Percentiles rank a stretch among this genome's conserved stretches.
phyloP scores from a whole-genome alignment of 495 filamentous ascomycete species.

The Gamarada debralockiae region DNA sequence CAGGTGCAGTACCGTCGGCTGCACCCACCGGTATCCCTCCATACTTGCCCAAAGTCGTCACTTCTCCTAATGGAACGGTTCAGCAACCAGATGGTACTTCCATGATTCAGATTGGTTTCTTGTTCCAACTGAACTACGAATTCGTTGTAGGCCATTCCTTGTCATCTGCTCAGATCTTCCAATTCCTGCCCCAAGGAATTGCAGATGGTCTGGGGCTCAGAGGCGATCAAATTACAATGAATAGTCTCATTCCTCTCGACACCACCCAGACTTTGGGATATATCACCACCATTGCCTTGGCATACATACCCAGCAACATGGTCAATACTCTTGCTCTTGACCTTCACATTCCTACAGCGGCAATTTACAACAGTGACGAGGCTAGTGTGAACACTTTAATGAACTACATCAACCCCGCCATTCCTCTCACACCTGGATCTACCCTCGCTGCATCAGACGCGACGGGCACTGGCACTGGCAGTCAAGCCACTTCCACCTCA shows the following conservation, averaged over 20 bases:
- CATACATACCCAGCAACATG: constrained; percentile 65
- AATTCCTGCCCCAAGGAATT: constrained; percentile 71
- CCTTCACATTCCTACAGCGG: constrained; percentile 62
- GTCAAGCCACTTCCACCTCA: constrained; percentile 9
- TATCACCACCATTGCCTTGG: constrained; percentile 76
- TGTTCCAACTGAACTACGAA: constrained; percentile 70
- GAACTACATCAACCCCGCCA: constrained; percentile 75
- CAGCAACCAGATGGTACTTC: constrained; percentile 51
- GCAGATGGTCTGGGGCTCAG: constrained; percentile 57
- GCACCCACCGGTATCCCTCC: constrained; percentile 38
- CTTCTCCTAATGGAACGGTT: constrained; percentile 42
- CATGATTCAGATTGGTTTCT: constrained; percentile 83
- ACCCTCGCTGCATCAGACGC: constrained; percentile 34
- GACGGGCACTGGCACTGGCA: constrained; percentile 20
- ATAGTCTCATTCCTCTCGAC: constrained; percentile 73
- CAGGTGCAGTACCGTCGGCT: constrained; percentile 10
- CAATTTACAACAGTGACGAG: constrained; percentile 67
- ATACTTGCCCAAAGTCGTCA: constrained; percentile 68
- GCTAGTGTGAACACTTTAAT: constrained; percentile 62
- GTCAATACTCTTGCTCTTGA: constrained; percentile 59
- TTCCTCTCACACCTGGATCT: constrained; percentile 67
- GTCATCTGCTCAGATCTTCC: constrained; percentile 84
- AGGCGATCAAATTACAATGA: constrained; percentile 54
- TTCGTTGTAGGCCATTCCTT: constrained; percentile 69
- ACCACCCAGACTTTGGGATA: constrained; percentile 66